Conservation (phyloP, 768 basidiomycete genomes). For the Pleurotus citrinopileatus region DNA sequence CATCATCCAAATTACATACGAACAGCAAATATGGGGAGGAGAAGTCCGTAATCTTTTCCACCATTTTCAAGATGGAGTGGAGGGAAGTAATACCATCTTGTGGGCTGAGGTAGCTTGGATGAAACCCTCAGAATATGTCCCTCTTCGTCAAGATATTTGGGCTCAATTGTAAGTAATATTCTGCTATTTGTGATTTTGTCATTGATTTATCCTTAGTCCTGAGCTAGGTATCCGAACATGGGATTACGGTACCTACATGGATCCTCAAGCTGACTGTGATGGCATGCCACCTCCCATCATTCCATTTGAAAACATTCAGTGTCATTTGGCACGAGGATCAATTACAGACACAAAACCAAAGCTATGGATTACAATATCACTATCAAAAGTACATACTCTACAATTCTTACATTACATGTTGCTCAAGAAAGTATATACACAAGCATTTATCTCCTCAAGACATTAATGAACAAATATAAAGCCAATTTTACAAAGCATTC, state of each 20-base stretch:
- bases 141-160: conserved; percentile 12
- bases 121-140: background rate
- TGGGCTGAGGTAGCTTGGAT: conserved; percentile 11
- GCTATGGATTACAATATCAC: conserved; percentile 19
- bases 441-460: background rate
- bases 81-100: background rate
- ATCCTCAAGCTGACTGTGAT: background rate
- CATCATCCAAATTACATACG: conserved; percentile 9
- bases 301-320: conserved; percentile 14
- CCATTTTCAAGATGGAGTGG: conserved; percentile 15
- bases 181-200: background rate
- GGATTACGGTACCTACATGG: conserved; percentile 6
- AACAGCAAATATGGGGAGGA: conserved; percentile 8
- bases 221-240: conserved; percentile 19
- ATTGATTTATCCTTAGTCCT: conserved; percentile 12
- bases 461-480: background rate
- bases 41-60: conserved; percentile 15
- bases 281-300: conserved; percentile 13
- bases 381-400: conserved; percentile 8
- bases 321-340: conserved; percentile 15
- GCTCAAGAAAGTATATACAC: background rate
- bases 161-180: conserved; percentile 12
- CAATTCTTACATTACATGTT: background rate
- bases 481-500: background rate
- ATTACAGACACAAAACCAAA: conserved; percentile 9